Percentiles rank a stretch among this genome's conserved stretches.
These are phyloP conservation scores for Mycena belliarum DNA, from an alignment of 768 basidiomycete species.

Conservation along the genomic window DNA sequence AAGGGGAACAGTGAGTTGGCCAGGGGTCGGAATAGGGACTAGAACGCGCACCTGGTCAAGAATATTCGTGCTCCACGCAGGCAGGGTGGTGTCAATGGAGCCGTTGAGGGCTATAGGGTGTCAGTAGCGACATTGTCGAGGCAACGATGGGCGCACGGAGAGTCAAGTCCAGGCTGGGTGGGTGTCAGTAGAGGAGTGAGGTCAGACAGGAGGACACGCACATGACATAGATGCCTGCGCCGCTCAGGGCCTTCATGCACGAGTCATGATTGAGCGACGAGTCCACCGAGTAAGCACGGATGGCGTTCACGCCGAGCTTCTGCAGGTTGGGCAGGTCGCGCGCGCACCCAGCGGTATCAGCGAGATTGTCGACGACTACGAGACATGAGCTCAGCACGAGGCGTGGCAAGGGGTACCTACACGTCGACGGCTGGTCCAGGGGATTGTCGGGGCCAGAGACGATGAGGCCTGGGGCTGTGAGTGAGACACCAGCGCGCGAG, in stretches of 20 bases:
- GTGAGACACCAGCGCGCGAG: not conserved
- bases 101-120: slow-evolving; percentile 49
- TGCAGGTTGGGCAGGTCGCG: slow-evolving; percentile 81
- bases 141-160: slow-evolving; percentile 38
- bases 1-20: not conserved
- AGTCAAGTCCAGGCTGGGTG: slow-evolving; percentile 77
- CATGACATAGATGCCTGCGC: slow-evolving; percentile 89
- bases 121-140: not conserved
- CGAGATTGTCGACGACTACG: slow-evolving; percentile 80
- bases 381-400: slow-evolving; percentile 44
- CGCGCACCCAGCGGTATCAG: slow-evolving; percentile 62
- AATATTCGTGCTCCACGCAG: slow-evolving; percentile 64
- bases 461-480: not conserved
- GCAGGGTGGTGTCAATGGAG: slow-evolving; percentile 56
- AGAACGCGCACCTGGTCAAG: slow-evolving; percentile 38
- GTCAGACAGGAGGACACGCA: slow-evolving; percentile 40
- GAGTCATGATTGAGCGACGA: slow-evolving; percentile 80
- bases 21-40: not conserved
- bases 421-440: slow-evolving; percentile 27
- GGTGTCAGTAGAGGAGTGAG: not conserved
- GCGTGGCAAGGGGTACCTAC: slow-evolving; percentile 37
- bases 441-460: slow-evolving; percentile 5
- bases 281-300: slow-evolving; percentile 88
- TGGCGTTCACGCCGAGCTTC: slow-evolving; percentile 74
- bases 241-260: slow-evolving; percentile 79